phyloP scores from a whole-genome alignment of 306 rosid species.

The Urtica urens region DNA sequence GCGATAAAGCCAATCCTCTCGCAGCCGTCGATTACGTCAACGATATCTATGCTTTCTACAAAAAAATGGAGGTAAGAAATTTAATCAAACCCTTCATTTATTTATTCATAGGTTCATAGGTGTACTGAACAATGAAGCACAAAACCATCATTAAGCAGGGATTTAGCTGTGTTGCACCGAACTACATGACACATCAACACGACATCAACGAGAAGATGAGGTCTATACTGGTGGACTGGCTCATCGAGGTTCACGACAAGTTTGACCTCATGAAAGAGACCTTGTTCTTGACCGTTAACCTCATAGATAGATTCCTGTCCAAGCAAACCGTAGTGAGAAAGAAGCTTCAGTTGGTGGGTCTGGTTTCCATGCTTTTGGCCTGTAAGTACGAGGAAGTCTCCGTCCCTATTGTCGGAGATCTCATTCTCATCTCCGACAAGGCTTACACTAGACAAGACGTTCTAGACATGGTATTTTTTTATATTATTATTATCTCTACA shows the following conservation, averaged over 20 bases:
- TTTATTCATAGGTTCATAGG: no score
- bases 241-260: conserved; percentile 97
- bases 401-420: conserved; percentile 77
- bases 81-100: not conserved
- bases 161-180: conserved; percentile 45
- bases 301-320: conserved; percentile 74
- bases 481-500: not conserved
- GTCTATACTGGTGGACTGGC: conserved; percentile 92
- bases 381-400: conserved; percentile 98
- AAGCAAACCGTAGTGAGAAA: conserved; percentile 54
- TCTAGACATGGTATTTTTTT: conserved; percentile 66
- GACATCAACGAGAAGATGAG: conserved; percentile 98
- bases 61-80: conserved; percentile 56
- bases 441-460: conserved; percentile 76
- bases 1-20: conserved; percentile 55
- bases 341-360: conserved; percentile 93
- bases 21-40: conserved; percentile 74
- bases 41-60: conserved; percentile 58
- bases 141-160: conserved; percentile 29
- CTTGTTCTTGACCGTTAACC: conserved; percentile 66
- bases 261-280: conserved; percentile 89
- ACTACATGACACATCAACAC: conserved; percentile 56
- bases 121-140: no score
- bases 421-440: conserved; percentile 78
- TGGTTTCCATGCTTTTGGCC: conserved; percentile 96